These are phyloP conservation scores for Mycena metata DNA, from an alignment of 768 basidiomycete genomes.

Conservation along the genomic window DNA sequence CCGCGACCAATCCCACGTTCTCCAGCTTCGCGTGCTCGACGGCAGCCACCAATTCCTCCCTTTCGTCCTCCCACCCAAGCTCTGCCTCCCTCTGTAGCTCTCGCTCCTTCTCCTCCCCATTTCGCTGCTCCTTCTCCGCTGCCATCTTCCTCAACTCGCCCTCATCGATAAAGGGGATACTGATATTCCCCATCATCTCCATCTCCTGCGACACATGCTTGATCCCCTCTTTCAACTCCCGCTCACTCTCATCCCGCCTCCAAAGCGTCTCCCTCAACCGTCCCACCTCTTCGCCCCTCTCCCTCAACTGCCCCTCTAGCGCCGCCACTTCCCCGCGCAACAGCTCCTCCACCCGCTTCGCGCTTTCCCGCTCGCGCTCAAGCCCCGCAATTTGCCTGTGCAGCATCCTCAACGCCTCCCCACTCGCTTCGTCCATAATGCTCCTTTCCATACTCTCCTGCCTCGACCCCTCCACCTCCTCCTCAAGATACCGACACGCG, in stretches of 20 bases:
- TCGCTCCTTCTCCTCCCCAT: constrained; percentile 50
- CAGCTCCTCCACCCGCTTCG: constrained; percentile 56
- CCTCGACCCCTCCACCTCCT: constrained; percentile 88
- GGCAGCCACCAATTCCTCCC: constrained; percentile 57
- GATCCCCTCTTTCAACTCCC: constrained; percentile 67
- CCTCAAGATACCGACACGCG: constrained; percentile 77
- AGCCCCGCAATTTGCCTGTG: constrained; percentile 85
- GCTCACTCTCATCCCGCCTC: constrained; percentile 66
- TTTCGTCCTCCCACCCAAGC: constrained; percentile 66
- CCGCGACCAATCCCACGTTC: constrained; percentile 57
- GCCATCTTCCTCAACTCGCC: constrained; percentile 57
- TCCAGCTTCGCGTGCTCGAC: constrained; percentile 60
- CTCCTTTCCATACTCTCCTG: constrained; percentile 86
- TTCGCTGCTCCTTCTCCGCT: constrained; percentile 57
- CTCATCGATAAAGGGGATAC: constrained; percentile 57
- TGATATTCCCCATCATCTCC: constrained; percentile 66
- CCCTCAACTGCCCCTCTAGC: constrained; percentile 62
- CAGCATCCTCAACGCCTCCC: constrained; percentile 82
- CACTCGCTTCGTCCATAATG: constrained; percentile 86
- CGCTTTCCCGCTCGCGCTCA: constrained; percentile 72
- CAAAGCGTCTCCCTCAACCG: constrained; percentile 60
- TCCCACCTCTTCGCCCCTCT: constrained; percentile 58
- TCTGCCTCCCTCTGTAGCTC: constrained; percentile 58
- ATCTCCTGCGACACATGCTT: constrained; percentile 71
- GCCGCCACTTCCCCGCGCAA: constrained; percentile 62